phyloP scores from a whole-genome alignment of 371 early-diverging fungal species.

The Sporodiniella umbellata region DNA sequence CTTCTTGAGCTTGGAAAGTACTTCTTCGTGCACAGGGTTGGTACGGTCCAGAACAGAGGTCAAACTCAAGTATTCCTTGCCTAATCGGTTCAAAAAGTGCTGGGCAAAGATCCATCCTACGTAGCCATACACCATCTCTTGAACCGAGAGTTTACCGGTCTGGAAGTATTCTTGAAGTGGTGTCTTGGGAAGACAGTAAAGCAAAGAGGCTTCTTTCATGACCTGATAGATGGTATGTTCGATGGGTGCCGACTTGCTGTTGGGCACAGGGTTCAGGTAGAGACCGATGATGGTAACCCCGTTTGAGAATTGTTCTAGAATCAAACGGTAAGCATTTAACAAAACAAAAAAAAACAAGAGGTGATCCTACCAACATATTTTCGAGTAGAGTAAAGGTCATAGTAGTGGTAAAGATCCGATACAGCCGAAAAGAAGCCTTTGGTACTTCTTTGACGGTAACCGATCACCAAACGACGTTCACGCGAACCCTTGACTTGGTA shows the following conservation, averaged over 20 bases:
- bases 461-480: slow-evolving; percentile 92
- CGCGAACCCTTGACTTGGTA: slow-evolving; percentile 81
- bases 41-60: slow-evolving; percentile 71
- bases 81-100: slow-evolving; percentile 97
- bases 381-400: slow-evolving; percentile 91
- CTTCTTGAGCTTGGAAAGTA: slow-evolving; percentile 95
- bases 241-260: slow-evolving; percentile 78
- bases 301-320: slow-evolving; percentile 94
- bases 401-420: slow-evolving; percentile 98
- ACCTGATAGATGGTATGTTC: slow-evolving; percentile 93
- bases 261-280: slow-evolving; percentile 85
- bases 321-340: no score
- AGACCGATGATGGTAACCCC: slow-evolving; percentile 94
- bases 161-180: slow-evolving; percentile 95
- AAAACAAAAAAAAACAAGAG: no score
- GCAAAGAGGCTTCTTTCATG: slow-evolving; percentile 92
- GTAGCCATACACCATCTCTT: slow-evolving; percentile 95
- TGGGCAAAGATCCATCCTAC: slow-evolving; percentile 96
- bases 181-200: slow-evolving; percentile 95
- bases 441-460: slow-evolving; percentile 86
- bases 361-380: slow-evolving; percentile 88
- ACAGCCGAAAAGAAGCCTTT: slow-evolving; percentile 92
- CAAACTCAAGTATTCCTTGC: slow-evolving; percentile 87
- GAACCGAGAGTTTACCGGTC: slow-evolving; percentile 86
- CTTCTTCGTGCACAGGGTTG: slow-evolving; percentile 88